These are phyloP conservation scores for Coccomyxa sp. DNA, from an alignment of 139 green algal genomes.

Conservation along the genomic window DNA sequence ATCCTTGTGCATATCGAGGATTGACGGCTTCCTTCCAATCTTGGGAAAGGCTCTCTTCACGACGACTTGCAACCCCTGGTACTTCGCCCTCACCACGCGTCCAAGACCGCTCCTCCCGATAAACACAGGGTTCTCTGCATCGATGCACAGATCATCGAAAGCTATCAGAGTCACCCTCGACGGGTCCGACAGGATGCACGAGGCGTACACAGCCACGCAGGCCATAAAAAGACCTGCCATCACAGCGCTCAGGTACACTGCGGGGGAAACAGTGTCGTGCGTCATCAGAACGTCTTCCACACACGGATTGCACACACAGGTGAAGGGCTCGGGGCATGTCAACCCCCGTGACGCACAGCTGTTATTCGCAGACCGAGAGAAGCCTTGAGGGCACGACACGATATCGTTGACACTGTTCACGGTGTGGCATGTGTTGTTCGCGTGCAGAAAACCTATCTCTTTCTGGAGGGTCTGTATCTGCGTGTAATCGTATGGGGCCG, in stretches of 20 bases:
- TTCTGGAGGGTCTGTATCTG: not conserved
- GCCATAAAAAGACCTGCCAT: not conserved
- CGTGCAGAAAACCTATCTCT: not conserved
- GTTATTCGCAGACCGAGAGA: not conserved
- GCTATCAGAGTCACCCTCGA: not conserved
- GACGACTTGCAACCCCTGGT: not conserved
- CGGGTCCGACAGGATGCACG: not conserved
- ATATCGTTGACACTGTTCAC: not conserved
- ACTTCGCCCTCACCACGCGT: not conserved
- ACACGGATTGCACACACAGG: not conserved
- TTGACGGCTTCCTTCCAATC: not conserved
- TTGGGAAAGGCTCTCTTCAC: not conserved
- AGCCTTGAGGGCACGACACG: not conserved
- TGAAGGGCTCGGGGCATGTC: not conserved
- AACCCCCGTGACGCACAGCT: not conserved
- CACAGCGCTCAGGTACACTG: not conserved
- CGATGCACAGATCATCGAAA: not conserved
- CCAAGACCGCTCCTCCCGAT: not conserved
- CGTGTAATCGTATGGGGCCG: not conserved
- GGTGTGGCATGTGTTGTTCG: not conserved
- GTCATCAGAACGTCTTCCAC: not conserved
- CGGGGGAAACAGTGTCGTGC: not conserved
- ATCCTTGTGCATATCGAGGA: not conserved
- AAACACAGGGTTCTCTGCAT: not conserved
- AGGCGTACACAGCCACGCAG: not conserved